Evolutionary conservation across 2,329 filamentous ascomycete species (phyloP).

Genomic region (Penicillium verrucosum): DNA sequence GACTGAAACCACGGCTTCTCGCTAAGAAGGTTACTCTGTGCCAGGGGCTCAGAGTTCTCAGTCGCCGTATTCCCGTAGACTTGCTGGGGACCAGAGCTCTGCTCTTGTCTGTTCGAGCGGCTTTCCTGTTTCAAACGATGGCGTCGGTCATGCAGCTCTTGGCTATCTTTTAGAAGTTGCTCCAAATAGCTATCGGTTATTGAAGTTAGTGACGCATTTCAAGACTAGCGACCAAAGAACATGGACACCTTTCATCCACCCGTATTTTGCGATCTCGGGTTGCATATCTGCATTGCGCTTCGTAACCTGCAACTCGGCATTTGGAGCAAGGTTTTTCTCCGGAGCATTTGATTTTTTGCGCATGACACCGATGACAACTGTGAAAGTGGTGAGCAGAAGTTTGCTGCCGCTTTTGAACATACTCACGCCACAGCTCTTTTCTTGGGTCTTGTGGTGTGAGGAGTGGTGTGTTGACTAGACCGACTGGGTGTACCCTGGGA

Average conservation of each 20-base stretch:
- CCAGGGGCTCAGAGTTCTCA: constrained; percentile 15
- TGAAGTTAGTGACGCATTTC: not conserved
- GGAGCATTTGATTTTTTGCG: constrained; percentile 45
- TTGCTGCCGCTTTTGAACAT: not conserved
- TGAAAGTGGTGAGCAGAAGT: not conserved
- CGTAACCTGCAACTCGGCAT: constrained; percentile 33
- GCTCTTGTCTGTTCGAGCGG: not conserved
- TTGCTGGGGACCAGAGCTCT: not conserved
- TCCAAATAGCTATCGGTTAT: constrained; percentile 25
- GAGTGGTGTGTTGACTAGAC: not conserved
- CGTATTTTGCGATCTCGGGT: constrained; percentile 39
- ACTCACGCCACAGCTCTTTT: constrained; percentile 6
- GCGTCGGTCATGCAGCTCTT: constrained; percentile 4
- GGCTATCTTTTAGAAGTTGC: constrained; percentile 18
- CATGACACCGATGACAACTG: constrained; percentile 40
- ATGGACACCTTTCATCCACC: constrained; percentile 21
- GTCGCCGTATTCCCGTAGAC: not conserved
- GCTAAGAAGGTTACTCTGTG: constrained; percentile 5
- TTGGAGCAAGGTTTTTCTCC: constrained; percentile 41
- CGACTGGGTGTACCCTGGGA: not conserved
- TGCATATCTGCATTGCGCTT: constrained; percentile 35
- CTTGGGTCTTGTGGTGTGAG: not conserved
- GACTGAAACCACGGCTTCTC: constrained; percentile 27
- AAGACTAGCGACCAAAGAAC: not conserved
- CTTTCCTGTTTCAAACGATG: not conserved